Percentiles rank a stretch among this genome's conserved stretches.
phyloP scores from a whole-genome alignment of 129 eudicot genomes.

The Flaveria sonorensis region DNA sequence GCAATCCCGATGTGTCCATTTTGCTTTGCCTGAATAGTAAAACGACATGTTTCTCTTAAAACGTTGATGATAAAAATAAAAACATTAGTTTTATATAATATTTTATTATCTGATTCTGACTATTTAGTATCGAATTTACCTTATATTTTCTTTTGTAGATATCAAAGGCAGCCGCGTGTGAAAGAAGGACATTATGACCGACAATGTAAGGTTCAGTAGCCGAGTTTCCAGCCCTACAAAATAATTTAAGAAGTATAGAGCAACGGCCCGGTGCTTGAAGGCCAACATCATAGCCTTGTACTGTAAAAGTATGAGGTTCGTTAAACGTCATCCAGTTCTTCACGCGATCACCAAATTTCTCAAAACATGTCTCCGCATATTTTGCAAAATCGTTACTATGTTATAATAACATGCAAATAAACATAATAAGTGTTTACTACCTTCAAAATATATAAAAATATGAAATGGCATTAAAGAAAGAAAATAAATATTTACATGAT shows the following conservation, averaged over 20 bases:
- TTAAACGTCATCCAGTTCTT: slow-evolving; percentile 94
- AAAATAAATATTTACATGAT: slow-evolving; percentile 53
- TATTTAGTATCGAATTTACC: slow-evolving; percentile 34
- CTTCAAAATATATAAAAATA: too few species aligned
- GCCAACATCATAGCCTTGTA: slow-evolving; percentile 82
- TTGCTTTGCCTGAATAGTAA: slow-evolving; percentile 52
- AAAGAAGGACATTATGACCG: slow-evolving; percentile 71
- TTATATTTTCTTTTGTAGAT: slow-evolving; percentile 68
- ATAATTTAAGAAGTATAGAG: slow-evolving; percentile 56
- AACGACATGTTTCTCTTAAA: not conserved
- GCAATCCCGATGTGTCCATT: slow-evolving; percentile 68
- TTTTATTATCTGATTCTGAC: not conserved
- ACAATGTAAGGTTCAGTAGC: slow-evolving; percentile 92
- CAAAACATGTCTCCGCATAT: slow-evolving; percentile 79
- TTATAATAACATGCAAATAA: not conserved
- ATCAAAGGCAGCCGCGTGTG: slow-evolving; percentile 66
- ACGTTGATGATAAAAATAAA: not conserved
- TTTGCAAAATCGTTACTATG: slow-evolving; percentile 66
- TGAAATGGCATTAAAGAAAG: not conserved
- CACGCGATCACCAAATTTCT: slow-evolving; percentile 88
- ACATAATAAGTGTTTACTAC: not conserved
- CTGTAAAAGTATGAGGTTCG: slow-evolving; percentile 76
- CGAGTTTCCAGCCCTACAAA: slow-evolving; percentile 87
- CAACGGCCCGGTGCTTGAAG: slow-evolving; percentile 84
- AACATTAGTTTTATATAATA: not conserved